Conservation (phyloP, 2,329 filamentous ascomycete genomes). For the Tolypocladium pustulatum region DNA sequence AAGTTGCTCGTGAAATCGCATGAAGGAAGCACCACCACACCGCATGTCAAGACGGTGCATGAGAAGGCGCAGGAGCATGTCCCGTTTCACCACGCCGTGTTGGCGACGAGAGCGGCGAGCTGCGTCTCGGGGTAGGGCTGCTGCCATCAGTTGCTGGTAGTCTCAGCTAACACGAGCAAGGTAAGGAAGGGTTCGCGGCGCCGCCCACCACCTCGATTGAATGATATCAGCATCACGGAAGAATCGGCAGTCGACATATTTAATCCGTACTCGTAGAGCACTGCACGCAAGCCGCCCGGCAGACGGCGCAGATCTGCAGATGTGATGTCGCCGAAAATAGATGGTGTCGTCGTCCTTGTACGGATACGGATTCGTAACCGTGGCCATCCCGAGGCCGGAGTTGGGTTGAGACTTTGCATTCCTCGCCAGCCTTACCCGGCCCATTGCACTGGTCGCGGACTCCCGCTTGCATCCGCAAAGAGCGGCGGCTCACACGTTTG, state of each 20-base stretch:
- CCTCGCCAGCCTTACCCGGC: not conserved
- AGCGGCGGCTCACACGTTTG: not conserved
- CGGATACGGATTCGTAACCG: too few relatives aligned
- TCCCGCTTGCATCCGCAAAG: not conserved
- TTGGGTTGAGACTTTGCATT: not conserved
- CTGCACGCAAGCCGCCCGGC: too few relatives aligned
- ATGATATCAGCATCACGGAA: not conserved
- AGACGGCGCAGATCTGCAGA: not conserved
- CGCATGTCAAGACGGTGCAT: not conserved
- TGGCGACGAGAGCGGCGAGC: not conserved
- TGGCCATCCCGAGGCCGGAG: not conserved
- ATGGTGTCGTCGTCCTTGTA: not conserved
- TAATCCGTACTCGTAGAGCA: not conserved
- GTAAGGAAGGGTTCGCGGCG: not conserved
- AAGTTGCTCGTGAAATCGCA: not conserved
- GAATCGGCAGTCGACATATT: not conserved
- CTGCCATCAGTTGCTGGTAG: not conserved
- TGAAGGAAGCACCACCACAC: too few relatives aligned
- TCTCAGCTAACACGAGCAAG: not conserved
- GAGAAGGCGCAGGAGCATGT: not conserved
- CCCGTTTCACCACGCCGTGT: not conserved
- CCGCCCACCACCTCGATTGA: not conserved
- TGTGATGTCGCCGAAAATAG: not conserved
- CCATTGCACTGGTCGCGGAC: not conserved
- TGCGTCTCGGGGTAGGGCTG: not conserved